phyloP scores from a whole-genome alignment of 352 stramenopile genomes.

The Pythium angustatum region DNA sequence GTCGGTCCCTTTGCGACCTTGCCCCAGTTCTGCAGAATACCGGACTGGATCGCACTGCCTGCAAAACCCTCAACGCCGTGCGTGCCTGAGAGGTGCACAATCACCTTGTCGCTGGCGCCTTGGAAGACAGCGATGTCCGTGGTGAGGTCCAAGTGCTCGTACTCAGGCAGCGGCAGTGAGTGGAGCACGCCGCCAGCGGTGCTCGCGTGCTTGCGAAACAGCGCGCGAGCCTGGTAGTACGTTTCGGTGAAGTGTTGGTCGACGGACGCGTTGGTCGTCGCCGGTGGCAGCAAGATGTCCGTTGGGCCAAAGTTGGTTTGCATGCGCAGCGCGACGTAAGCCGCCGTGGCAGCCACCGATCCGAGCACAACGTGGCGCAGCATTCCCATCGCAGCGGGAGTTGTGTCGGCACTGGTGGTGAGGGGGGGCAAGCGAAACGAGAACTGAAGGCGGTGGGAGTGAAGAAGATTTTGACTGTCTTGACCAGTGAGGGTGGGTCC shows the following conservation, averaged over 20 bases:
- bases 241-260: constrained; percentile 32
- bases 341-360: constrained; percentile 6
- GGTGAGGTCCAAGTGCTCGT: constrained; percentile 32
- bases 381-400: no score
- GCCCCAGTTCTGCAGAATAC: constrained; percentile 5
- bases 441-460: no score
- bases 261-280: constrained; percentile 5
- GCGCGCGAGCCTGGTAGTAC: constrained; percentile 39
- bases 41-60: constrained; percentile 59
- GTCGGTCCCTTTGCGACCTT: constrained; percentile 43
- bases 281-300: constrained; percentile 25
- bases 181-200: constrained; percentile 27
- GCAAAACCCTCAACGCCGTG: constrained; percentile 54
- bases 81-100: constrained; percentile 50
- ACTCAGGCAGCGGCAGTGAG: constrained; percentile 23
- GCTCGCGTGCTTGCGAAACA: constrained; percentile 29
- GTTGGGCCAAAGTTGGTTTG: constrained; percentile 32
- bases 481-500: no score
- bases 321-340: constrained; percentile 18
- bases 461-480: no score
- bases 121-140: constrained; percentile 42
- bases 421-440: no score
- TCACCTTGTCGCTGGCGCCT: constrained; percentile 21
- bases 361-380: constrained; percentile 4
- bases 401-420: no score